Conservation (phyloP, 108 stramenopile species). For the Mediolabrus comicus region DNA sequence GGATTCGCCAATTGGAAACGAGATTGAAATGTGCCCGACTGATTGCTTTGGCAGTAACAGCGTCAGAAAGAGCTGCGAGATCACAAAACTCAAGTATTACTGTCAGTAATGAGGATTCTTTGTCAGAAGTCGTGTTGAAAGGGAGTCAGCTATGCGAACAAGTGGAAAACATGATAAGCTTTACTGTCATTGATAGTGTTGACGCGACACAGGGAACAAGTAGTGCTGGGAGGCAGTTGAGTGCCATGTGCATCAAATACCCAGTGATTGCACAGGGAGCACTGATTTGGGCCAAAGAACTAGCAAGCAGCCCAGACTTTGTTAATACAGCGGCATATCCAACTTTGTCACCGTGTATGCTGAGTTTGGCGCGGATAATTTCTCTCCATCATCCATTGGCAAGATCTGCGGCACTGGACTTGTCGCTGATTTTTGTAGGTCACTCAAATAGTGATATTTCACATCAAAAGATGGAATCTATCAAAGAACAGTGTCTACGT, state of each 20-base stretch:
- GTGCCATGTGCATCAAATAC: constrained; percentile 61
- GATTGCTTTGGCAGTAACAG: constrained; percentile 62
- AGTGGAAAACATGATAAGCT: constrained; percentile 82
- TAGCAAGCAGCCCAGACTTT: constrained; percentile 65
- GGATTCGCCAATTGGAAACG: constrained; percentile 36
- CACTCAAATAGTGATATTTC: constrained; percentile 82
- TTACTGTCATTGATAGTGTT: constrained; percentile 54
- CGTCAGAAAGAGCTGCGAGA: constrained; percentile 51
- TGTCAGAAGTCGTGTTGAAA: constrained; percentile 49
- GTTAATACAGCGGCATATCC: constrained; percentile 73
- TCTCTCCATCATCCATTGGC: constrained; percentile 69
- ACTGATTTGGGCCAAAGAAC: constrained; percentile 78
- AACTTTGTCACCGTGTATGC: constrained; percentile 72
- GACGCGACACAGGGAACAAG: constrained; percentile 21
- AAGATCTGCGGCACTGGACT: constrained; percentile 52
- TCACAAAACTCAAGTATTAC: constrained; percentile 7
- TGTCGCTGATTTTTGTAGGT: constrained; percentile 68
- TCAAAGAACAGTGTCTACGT: constrained; percentile 84
- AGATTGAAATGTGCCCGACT: constrained; percentile 73
- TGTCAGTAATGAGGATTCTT: constrained; percentile 50
- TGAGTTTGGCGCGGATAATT: constrained; percentile 67
- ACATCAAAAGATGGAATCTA: constrained; percentile 78
- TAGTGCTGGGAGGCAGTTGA: constrained; percentile 68
- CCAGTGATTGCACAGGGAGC: constrained; percentile 72
- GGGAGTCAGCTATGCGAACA: constrained; percentile 79